Evolutionary conservation across 2,329 filamentous ascomycete genomes (phyloP), one percentile per base, ranked within the genome.

Genomic region (Dryadomyces quercivorus): DNA sequence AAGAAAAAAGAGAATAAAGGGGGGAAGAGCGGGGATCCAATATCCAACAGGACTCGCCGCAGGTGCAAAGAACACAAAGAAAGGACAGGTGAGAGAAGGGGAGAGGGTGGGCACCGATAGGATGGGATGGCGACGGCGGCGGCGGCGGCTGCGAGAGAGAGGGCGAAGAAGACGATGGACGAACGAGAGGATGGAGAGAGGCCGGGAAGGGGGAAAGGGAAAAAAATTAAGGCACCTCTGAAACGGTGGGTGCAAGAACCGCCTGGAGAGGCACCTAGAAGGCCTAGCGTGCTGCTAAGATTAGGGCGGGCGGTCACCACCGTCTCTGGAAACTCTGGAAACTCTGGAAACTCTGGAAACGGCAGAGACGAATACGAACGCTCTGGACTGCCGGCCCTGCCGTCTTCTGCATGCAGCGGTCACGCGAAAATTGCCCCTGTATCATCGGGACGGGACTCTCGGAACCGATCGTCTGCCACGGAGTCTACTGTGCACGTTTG

Each of bases 221-320:
- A 31, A 52, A 50, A 50, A 26, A 31, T 5, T 31, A 31, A 31
- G 26, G 26, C 26, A 31, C 26, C 26, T 26, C 46, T 45, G 26
- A 52, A 52, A 52, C 50, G 42, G 51, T 52, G 51, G 42, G 21
- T 22, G 44, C 26, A 31, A 20, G 26, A 18, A 36, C 51, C 50
- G 42, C 47, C 47, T 40, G 38, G 18, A 34, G 21, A n/a, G 18
- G 36, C 34, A 26, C 18, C 8, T 40, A 20, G 12, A 13, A 50
- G 5, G 36, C 15, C 22, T 50, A 50, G 48, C 34, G 48, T 13
- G 48, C 48, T 40, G 18, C 18, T 34, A 22, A 31, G 26, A 31
- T 31, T 31, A 31, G 26, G 26, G 26, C 26, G 26, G 26, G 8
- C 26, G 8, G 26, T 31, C 4, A 8, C 26, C 26, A 31, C 26